Conservation (phyloP, 345 rosid genomes). For the Rhodamnia argentea region DNA sequence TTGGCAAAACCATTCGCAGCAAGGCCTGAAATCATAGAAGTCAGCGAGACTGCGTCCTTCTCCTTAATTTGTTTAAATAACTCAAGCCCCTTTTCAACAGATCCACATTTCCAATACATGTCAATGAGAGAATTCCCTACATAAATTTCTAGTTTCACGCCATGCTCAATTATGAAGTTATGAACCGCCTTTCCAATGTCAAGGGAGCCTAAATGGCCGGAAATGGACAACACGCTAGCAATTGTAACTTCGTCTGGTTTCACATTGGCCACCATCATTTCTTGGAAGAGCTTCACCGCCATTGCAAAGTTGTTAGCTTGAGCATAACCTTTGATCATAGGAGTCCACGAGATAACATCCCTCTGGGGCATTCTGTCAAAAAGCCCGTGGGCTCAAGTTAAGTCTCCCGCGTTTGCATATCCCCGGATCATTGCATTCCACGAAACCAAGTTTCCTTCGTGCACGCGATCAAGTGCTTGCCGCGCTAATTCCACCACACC, state of each 20-base stretch:
- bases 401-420: conserved; percentile 20
- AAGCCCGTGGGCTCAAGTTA: no score
- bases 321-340: conserved; percentile 52
- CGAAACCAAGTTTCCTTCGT: conserved; percentile 30
- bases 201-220: conserved; percentile 45
- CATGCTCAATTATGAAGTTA: conserved; percentile 21
- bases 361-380: no score
- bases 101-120: conserved; percentile 54
- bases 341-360: no score
- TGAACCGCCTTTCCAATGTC: conserved; percentile 33
- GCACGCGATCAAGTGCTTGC: conserved; percentile 28
- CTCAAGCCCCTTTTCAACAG: conserved; percentile 25
- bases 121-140: conserved; percentile 48
- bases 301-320: conserved; percentile 22
- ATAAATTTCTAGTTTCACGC: conserved; percentile 16
- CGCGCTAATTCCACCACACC: conserved; percentile 35
- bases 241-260: conserved; percentile 50
- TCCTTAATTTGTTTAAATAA: conserved; percentile 35
- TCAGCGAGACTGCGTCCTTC: conserved; percentile 49
- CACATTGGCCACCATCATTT: conserved; percentile 42
- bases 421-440: conserved; percentile 46
- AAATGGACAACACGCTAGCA: conserved; percentile 46
- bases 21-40: conserved; percentile 46
- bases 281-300: conserved; percentile 40
- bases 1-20: conserved; percentile 50